Evolutionary conservation across 345 rosid species (phyloP).

Genomic region (Citrus trifoliata): DNA sequence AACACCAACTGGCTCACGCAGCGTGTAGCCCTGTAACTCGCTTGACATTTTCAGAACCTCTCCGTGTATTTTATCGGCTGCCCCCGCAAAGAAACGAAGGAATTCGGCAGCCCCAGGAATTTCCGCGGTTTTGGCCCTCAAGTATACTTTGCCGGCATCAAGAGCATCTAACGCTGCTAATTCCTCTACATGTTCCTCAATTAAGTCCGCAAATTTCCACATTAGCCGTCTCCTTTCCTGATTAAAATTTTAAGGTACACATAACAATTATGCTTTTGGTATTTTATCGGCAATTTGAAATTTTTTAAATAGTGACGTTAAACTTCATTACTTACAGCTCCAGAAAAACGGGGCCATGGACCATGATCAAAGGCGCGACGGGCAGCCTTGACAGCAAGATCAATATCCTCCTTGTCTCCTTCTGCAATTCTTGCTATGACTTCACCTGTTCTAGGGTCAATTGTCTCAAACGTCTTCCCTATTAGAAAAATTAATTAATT

Average conservation of each 20-base stretch:
- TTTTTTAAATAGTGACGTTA: too few relatives aligned
- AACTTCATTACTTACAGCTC: conserved; percentile 37
- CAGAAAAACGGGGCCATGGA: conserved; percentile 66
- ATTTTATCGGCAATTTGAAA: not conserved
- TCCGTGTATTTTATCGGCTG: conserved; percentile 91
- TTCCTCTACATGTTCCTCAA: conserved; percentile 60
- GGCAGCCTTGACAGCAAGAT: conserved; percentile 60
- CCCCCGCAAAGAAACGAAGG: conserved; percentile 77
- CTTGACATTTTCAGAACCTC: conserved; percentile 60
- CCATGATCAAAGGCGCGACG: conserved; percentile 63
- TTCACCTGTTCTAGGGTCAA: conserved; percentile 53
- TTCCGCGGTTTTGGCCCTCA: conserved; percentile 35
- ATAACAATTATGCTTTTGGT: too few relatives aligned
- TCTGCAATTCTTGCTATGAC: conserved; percentile 41
- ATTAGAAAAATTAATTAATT: not conserved
- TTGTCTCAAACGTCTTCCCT: conserved; percentile 57
- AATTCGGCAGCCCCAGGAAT: conserved; percentile 38
- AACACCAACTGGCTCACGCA: conserved; percentile 82
- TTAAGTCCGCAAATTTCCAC: conserved; percentile 58
- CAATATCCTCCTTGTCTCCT: conserved; percentile 57
- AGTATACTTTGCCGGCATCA: conserved; percentile 64
- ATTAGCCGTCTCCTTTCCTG: conserved; percentile 68
- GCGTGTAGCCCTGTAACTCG: conserved; percentile 57
- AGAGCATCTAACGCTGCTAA: conserved; percentile 63
- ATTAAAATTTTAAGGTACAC: not conserved